These are phyloP conservation scores for Ophiocordyceps camponoti-rufipedis DNA, from an alignment of 2,329 filamentous ascomycete species.

Conservation along the genomic window DNA sequence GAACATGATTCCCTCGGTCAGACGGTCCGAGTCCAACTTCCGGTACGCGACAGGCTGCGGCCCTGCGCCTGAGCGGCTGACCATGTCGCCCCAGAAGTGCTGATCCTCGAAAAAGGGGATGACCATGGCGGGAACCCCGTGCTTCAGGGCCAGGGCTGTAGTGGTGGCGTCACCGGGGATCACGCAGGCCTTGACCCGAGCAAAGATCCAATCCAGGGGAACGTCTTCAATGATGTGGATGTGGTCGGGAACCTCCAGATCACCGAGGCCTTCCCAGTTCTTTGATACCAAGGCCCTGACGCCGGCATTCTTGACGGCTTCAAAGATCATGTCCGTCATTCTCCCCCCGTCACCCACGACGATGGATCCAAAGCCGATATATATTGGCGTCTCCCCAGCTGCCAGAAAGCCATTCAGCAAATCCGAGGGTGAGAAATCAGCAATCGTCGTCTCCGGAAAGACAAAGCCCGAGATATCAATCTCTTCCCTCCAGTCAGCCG, in stretches of 20 bases:
- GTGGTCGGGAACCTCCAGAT: conserved; percentile 36
- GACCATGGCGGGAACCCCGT: conserved; percentile 54
- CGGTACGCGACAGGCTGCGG: conserved; percentile 53
- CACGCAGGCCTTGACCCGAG: conserved; percentile 44
- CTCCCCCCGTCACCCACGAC: conserved; percentile 53
- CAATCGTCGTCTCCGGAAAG: conserved; percentile 49
- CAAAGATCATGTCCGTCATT: conserved; percentile 54
- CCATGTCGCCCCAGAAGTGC: conserved; percentile 59
- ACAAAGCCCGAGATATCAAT: conserved; percentile 65
- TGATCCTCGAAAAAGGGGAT: conserved; percentile 71
- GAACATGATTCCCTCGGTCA: conserved; percentile 53
- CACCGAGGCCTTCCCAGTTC: conserved; percentile 57
- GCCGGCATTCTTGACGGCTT: conserved; percentile 45
- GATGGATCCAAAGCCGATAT: conserved; percentile 62
- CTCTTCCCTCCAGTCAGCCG: conserved; percentile 47
- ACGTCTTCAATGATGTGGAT: conserved; percentile 58
- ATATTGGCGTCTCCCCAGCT: conserved; percentile 41
- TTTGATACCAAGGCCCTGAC: conserved; percentile 56
- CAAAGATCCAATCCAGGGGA: conserved; percentile 64
- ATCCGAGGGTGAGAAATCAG: conserved; percentile 35
- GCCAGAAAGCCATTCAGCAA: conserved; percentile 37
- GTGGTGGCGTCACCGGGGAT: conserved; percentile 68
- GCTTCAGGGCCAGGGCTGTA: conserved; percentile 55
- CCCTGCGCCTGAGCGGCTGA: conserved; percentile 44
- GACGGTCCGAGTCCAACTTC: conserved; percentile 38